Evolutionary conservation across 208 protist genomes (phyloP), one percentile per base, ranked within the genome.

Genomic region (Lotmaria passim): DNA sequence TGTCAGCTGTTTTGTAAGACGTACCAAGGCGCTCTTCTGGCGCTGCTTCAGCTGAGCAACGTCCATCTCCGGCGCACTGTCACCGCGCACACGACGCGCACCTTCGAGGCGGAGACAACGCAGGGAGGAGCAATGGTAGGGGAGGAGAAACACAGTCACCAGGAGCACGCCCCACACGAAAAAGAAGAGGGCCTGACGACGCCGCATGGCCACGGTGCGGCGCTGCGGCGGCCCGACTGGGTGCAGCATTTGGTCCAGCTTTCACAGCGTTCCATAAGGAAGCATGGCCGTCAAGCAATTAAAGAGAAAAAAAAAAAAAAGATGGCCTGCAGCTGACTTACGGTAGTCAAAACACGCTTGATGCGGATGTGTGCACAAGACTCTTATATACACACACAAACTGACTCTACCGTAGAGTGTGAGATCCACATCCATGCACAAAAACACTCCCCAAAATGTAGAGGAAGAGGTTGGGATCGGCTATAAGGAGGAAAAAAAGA

Each of bases 211-310:
- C 11, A 43, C 48, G 12, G 74, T 89, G 52, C 69, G 70, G 38
- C 57, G 78, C 44, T 44, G 55, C 34, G 63, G 67, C 31, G 74
- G 82, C 15, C 41, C 67, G 2, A 64, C 48, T 10, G 79, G 70
- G 61, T 89, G 79, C 38, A 89, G 72, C 70, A 77, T 69, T 44
- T 86, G 58, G 43, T 89, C 83, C 55, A 89, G 73, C 57, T 78
- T 71, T 80, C 80, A 86, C 31, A 89, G 65, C 15, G 69, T 56
- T 7, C 83, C 83, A 43, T 89, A 89, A 3, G 83, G 83, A 26
- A 89, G 58, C 83, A 89, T 89, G n/a, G n/a, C n/a, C n/a, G 50
- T 34, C 14, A 17, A 24, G 10, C 12, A 10, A 21, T 17, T 17
- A 19, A 28, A 12, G 26, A 24, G n/a, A n/a, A n/a, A n/a, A n/a